A percentile compares a stretch with the other conserved stretches of the same genome.
Conservation (phyloP, 805 yeast genomes). For the Pichia cabralensis region DNA sequence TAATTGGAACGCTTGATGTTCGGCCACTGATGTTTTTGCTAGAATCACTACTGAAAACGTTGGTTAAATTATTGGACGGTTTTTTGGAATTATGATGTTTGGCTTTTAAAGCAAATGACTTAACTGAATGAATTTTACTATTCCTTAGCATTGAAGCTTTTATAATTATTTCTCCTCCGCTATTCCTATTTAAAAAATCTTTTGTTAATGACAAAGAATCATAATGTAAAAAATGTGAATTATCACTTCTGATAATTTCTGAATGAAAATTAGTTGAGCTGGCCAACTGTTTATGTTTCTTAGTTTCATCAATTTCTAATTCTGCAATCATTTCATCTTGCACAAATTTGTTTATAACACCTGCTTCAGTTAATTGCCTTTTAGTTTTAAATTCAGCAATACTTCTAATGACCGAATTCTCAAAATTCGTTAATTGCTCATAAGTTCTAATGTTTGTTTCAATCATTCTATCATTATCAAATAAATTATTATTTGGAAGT, state of each 20-base stretch:
- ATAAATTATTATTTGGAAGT: neutral
- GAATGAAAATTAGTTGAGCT: conserved; percentile 5
- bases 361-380: conserved; percentile 3
- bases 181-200: conserved; percentile 3
- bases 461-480: neutral
- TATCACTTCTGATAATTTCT: conserved; percentile 4
- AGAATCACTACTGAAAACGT: neutral
- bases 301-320: conserved; percentile 1
- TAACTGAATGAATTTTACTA: conserved; percentile 1
- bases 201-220: neutral
- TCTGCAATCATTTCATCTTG: conserved; percentile 5
- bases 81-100: conserved; percentile 1
- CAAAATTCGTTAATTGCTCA: conserved; percentile 5
- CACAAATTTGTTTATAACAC: neutral
- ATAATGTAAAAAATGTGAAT: conserved; percentile 1
- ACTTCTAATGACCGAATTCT: conserved; percentile 2
- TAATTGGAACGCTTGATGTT: conserved; percentile 1
- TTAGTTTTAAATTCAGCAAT: conserved; percentile 4
- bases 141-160: conserved; percentile 5
- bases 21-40: neutral
- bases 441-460: conserved; percentile 2
- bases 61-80: neutral
- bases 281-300: conserved; percentile 3
- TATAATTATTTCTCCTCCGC: conserved; percentile 4
- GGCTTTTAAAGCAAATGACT: neutral